These are phyloP conservation scores for Wickerhamomyces canadensis DNA, from an alignment of 805 yeast species.

Conservation along the genomic window DNA sequence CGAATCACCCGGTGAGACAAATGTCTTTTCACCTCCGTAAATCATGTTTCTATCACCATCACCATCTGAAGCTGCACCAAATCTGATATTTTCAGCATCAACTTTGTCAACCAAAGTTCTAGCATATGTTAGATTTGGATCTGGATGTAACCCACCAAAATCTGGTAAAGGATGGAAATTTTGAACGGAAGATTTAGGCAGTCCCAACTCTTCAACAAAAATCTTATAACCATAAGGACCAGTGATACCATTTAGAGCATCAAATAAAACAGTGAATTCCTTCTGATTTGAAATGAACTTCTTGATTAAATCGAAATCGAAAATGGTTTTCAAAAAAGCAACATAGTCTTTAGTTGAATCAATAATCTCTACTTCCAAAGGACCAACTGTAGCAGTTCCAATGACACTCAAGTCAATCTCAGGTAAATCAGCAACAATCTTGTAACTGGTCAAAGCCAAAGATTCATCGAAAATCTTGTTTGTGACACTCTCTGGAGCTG, in stretches of 20 bases:
- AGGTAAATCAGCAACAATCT: slow-evolving; percentile 53
- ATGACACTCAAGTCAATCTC: slow-evolving; percentile 55
- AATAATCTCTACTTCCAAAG: slow-evolving; percentile 71
- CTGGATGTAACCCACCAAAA: slow-evolving; percentile 97
- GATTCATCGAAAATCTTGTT: slow-evolving; percentile 76
- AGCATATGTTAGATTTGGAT: slow-evolving; percentile 95
- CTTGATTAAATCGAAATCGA: slow-evolving; percentile 80
- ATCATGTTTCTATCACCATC: slow-evolving; percentile 99
- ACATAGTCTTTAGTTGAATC: slow-evolving; percentile 80
- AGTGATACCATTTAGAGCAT: slow-evolving; percentile 90
- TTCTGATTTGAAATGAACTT: slow-evolving; percentile 52
- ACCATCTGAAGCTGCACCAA: slow-evolving; percentile 99
- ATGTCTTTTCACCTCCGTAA: slow-evolving; percentile 80
- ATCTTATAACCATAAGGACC: slow-evolving; percentile 92
- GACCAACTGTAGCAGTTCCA: slow-evolving; percentile 51
- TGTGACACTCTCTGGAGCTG: slow-evolving; percentile 95
- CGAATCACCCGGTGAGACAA: slow-evolving; percentile 97
- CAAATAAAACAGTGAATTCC: slow-evolving; percentile 74
- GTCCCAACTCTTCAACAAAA: slow-evolving; percentile 78
- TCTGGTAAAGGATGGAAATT: slow-evolving; percentile 78
- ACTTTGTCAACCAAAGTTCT: slow-evolving; percentile 79
- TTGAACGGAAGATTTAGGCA: slow-evolving; percentile 67
- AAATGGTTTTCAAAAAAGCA: slow-evolving; percentile 71
- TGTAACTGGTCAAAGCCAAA: slow-evolving; percentile 52
- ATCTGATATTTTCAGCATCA: slow-evolving; percentile 75